These are phyloP conservation scores for Dentipellis sp. DNA, from an alignment of 768 basidiomycete genomes.

Conservation along the genomic window DNA sequence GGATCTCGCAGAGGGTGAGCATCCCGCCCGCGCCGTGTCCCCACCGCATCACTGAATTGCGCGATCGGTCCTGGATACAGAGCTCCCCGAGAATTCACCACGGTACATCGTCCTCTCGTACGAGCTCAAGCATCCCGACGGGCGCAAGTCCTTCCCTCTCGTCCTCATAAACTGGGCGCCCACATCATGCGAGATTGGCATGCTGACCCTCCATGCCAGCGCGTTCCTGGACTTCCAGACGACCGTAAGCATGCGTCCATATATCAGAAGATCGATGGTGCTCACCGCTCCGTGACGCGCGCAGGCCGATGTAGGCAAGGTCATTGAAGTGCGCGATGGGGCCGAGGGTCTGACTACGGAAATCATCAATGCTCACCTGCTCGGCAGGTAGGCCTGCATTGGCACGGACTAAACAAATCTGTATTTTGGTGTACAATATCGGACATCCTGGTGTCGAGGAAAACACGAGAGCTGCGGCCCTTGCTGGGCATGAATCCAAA, in stretches of 20 bases:
- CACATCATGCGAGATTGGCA: slow-evolving; percentile 60
- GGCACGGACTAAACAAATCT: not conserved
- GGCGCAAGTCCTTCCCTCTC: slow-evolving; percentile 77
- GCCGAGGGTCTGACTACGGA: slow-evolving; percentile 74
- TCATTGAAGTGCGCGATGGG: slow-evolving; percentile 77
- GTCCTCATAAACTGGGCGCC: slow-evolving; percentile 89
- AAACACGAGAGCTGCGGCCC: no score
- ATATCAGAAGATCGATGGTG: not conserved
- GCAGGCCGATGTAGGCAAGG: slow-evolving; percentile 70
- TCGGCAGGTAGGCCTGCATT: slow-evolving; percentile 6
- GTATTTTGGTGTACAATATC: no score
- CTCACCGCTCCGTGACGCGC: not conserved
- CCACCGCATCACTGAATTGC: not conserved
- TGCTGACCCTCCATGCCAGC: slow-evolving; percentile 74
- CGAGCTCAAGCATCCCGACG: slow-evolving; percentile 71
- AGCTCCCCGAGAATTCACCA: slow-evolving; percentile 81
- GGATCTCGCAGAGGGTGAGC: slow-evolving; percentile 78
- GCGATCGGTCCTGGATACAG: slow-evolving; percentile 28
- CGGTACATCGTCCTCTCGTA: slow-evolving; percentile 82
- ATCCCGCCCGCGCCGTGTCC: not conserved
- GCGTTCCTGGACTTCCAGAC: slow-evolving; percentile 72
- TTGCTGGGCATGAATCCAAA: not conserved
- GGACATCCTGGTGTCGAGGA: no score
- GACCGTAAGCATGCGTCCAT: slow-evolving; percentile 32
- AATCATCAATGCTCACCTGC: slow-evolving; percentile 52